Evolutionary conservation across 1,284 basidiomycete species (phyloP).

Genomic region (Heliocybe sulcata): DNA sequence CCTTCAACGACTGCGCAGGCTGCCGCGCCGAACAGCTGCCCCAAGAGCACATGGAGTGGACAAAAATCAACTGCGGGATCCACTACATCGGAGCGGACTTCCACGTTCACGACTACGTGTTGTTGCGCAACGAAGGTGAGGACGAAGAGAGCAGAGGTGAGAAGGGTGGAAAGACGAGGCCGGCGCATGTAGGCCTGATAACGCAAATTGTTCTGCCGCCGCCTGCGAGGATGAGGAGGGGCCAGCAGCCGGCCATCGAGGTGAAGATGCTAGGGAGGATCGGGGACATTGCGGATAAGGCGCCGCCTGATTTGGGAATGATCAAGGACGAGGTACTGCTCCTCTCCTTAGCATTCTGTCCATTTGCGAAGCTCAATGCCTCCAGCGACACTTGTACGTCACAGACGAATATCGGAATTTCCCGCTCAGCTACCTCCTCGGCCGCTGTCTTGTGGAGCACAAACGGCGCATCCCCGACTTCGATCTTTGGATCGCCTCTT

Average conservation of each 20-base stretch:
- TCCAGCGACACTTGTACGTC: conserved; percentile 46
- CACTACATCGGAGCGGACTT: conserved; percentile 34
- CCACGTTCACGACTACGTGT: conserved; percentile 48
- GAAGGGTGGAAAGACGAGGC: conserved; percentile 7
- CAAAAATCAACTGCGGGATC: conserved; percentile 25
- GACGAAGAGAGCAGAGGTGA: no score
- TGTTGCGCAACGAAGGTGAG: conserved; percentile 30
- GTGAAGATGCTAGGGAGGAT: conserved; percentile 28
- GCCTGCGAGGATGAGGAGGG: conserved; percentile 3
- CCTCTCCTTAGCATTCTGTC: no score
- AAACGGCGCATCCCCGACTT: conserved; percentile 15
- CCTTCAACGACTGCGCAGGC: conserved; percentile 43
- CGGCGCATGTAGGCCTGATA: conserved; percentile 31
- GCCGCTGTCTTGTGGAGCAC: conserved; percentile 40
- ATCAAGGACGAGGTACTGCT: conserved; percentile 31
- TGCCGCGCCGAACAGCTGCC: conserved; percentile 30
- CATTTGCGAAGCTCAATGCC: not conserved
- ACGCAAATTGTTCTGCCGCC: conserved; percentile 6
- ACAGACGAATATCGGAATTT: conserved; percentile 33
- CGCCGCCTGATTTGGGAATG: conserved; percentile 12
- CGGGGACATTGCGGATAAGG: conserved; percentile 18
- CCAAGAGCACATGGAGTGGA: conserved; percentile 18
- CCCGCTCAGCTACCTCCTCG: conserved; percentile 31
- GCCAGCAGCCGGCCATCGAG: conserved; percentile 10
- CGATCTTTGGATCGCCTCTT: conserved; percentile 44